Conservation (phyloP, 148 eudicot genomes). For the Nepenthes mirabilis region DNA sequence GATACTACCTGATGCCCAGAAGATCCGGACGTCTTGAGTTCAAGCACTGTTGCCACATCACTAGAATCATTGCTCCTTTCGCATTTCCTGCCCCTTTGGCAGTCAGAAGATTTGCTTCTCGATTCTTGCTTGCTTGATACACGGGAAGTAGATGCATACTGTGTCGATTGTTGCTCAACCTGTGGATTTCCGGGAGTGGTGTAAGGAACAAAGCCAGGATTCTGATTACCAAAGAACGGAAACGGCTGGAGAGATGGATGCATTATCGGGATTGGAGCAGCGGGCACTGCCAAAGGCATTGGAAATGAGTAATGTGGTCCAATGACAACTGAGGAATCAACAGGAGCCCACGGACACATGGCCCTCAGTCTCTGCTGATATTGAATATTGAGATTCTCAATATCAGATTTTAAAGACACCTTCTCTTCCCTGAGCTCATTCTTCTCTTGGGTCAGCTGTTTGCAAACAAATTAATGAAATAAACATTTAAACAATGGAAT, state of each 20-base stretch:
- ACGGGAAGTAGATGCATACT: slow-evolving; percentile 23
- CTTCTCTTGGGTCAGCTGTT: slow-evolving; percentile 60
- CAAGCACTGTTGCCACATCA: slow-evolving; percentile 51
- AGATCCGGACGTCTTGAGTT: slow-evolving; percentile 67
- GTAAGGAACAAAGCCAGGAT: slow-evolving; percentile 34
- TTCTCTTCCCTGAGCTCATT: slow-evolving; percentile 65
- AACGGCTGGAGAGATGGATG: slow-evolving; percentile 44
- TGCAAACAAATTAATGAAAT: slow-evolving; percentile 9
- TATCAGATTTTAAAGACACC: slow-evolving; percentile 42
- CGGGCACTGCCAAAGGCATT: slow-evolving; percentile 33
- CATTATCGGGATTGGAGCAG: slow-evolving; percentile 35
- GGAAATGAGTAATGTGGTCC: slow-evolving; percentile 43
- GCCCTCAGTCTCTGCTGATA: slow-evolving; percentile 44
- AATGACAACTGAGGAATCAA: slow-evolving; percentile 50
- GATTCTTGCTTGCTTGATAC: slow-evolving; percentile 32
- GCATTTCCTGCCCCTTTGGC: slow-evolving; percentile 13
- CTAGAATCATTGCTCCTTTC: slow-evolving; percentile 27
- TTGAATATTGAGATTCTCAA: slow-evolving; percentile 42
- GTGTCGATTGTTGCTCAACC: slow-evolving; percentile 29
- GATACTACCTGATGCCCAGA: slow-evolving; percentile 25
- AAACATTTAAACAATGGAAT: background rate
- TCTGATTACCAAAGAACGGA: slow-evolving; percentile 44
- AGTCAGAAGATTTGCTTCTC: slow-evolving; percentile 21
- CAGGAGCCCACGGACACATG: slow-evolving; percentile 45
- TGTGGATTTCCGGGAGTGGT: slow-evolving; percentile 21